These are phyloP conservation scores for Aspergillus versicolor DNA, from an alignment of 2,329 filamentous ascomycete species.

Conservation along the genomic window DNA sequence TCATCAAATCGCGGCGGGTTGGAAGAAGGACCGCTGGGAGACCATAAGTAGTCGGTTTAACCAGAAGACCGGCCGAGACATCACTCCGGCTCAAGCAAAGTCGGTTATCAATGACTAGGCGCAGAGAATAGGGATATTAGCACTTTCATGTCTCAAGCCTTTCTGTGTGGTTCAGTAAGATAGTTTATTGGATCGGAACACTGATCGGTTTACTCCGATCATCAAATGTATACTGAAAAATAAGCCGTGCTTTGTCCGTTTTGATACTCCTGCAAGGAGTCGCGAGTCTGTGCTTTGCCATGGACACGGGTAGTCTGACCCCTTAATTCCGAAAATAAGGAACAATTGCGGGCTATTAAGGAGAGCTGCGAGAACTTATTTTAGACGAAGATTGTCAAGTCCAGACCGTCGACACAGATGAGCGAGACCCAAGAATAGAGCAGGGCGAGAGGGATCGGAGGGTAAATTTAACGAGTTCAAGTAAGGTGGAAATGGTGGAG, in stretches of 20 bases:
- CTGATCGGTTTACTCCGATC: neutral
- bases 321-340: neutral
- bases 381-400: neutral
- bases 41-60: slow-evolving; percentile 49
- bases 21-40: slow-evolving; percentile 47
- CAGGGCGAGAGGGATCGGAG: slow-evolving; percentile 15
- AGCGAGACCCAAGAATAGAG: slow-evolving; percentile 15
- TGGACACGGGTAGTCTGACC: neutral
- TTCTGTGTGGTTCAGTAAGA: neutral
- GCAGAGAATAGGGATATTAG: neutral
- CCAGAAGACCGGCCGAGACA: slow-evolving; percentile 48
- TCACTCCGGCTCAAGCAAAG: slow-evolving; percentile 42
- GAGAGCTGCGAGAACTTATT: neutral
- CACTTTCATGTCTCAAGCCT: neutral
- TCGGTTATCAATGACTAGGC: slow-evolving; percentile 14
- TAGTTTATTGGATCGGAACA: neutral
- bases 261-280: too few species aligned
- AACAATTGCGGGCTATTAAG: neutral
- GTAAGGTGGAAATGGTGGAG: slow-evolving; percentile 5
- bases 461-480: neutral
- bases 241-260: too few species aligned
- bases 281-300: too few species aligned
- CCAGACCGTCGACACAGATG: slow-evolving; percentile 2
- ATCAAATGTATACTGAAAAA: neutral
- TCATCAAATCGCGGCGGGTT: slow-evolving; percentile 44